Conservation (phyloP, 192 early-diverging fungal species). For the Coemansia pectinata region DNA sequence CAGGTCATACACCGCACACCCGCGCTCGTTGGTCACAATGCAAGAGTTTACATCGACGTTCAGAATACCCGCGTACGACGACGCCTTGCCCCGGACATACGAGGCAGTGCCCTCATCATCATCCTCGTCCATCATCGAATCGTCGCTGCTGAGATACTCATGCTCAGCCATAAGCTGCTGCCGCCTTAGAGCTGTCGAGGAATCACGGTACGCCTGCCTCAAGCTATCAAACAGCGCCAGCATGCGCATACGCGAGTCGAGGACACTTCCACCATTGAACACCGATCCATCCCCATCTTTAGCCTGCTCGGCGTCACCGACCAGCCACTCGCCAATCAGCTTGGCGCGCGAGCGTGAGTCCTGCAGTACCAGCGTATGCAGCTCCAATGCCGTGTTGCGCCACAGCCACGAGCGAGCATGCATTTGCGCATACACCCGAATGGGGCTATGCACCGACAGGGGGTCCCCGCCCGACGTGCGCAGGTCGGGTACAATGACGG, state of each 20-base stretch:
- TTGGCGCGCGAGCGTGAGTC: conserved; percentile 48
- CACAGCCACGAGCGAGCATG: conserved; percentile 91
- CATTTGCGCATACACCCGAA: conserved; percentile 58
- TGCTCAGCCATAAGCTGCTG: conserved; percentile 27
- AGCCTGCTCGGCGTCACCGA: conserved; percentile 33
- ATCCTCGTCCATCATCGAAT: conserved; percentile 34
- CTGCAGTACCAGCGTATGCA: conserved; percentile 67
- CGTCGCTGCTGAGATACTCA: conserved; percentile 12
- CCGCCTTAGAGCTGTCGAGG: conserved; percentile 16
- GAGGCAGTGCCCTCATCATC: conserved; percentile 13
- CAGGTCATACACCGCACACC: conserved; percentile 69
- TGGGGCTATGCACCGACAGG: conserved; percentile 17
- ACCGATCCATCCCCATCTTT: conserved; percentile 16
- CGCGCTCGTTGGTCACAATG: conserved; percentile 57
- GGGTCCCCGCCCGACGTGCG: neutral
- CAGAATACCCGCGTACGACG: conserved; percentile 72
- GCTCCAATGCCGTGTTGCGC: conserved; percentile 82
- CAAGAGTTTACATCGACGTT: conserved; percentile 58
- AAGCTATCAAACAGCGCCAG: conserved; percentile 42
- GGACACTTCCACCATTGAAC: conserved; percentile 14
- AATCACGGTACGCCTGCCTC: conserved; percentile 48
- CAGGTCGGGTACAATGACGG: neutral
- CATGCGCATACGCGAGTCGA: conserved; percentile 49
- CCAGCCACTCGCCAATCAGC: conserved; percentile 51
- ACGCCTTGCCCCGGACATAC: conserved; percentile 55